phyloP scores from a whole-genome alignment of 1,284 basidiomycete genomes.

The Microbotryum violaceum region DNA sequence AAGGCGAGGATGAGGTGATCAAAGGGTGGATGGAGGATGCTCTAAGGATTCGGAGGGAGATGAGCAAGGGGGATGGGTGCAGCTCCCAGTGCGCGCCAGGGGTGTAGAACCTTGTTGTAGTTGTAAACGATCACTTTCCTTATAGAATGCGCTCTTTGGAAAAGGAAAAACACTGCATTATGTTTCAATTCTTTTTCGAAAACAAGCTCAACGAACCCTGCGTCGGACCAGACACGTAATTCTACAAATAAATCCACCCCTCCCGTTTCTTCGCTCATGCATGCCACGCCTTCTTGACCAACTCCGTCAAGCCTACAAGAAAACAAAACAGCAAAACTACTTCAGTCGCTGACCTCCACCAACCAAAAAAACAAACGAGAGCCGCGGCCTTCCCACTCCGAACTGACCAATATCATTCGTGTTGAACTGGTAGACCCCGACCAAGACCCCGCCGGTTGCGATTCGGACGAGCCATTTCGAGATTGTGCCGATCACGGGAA shows the following conservation, averaged over 20 bases:
- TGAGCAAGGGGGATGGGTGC: neutral
- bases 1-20: constrained; percentile 9
- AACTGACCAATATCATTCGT: constrained; percentile 85
- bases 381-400: neutral
- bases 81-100: no score
- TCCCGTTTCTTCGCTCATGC: constrained; percentile 37
- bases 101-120: no score
- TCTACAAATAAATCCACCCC: no score
- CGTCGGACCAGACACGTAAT: no score
- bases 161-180: no score
- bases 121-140: no score
- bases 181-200: no score
- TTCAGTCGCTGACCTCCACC: neutral
- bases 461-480: constrained; percentile 67
- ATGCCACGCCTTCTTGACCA: constrained; percentile 58
- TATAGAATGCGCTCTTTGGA: no score
- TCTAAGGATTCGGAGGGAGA: constrained; percentile 7
- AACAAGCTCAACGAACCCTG: no score
- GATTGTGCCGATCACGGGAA: constrained; percentile 65
- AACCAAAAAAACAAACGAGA: neutral
- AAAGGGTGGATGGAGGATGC: constrained; percentile 13
- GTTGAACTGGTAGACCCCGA: constrained; percentile 94
- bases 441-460: constrained; percentile 72
- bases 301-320: constrained; percentile 58
- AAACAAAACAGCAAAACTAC: neutral